Conservation (phyloP, 176 grass and related monocot species). For the Typha latifolia region DNA sequence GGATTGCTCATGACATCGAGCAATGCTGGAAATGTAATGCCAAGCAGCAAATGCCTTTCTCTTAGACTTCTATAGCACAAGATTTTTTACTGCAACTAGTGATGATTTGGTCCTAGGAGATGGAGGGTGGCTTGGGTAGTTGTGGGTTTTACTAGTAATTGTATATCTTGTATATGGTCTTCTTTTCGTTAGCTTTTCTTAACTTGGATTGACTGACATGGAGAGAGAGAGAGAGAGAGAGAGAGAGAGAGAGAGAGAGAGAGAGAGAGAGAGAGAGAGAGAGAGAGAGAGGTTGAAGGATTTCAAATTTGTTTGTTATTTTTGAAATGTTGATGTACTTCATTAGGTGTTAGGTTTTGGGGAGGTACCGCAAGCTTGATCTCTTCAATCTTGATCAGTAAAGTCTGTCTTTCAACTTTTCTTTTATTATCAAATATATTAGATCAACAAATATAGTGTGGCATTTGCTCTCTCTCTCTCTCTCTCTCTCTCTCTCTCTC, state of each 20-base stretch:
- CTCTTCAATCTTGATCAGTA: too few relatives aligned
- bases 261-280: slow-evolving; percentile 2
- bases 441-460: too few relatives aligned
- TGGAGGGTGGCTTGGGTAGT: not conserved
- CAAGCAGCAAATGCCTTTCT: not conserved
- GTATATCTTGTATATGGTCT: not conserved
- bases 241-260: slow-evolving; percentile 3
- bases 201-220: not conserved
- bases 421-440: too few relatives aligned
- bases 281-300: not conserved
- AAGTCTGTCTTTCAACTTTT: too few relatives aligned
- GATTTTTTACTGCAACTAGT: slow-evolving; percentile 1
- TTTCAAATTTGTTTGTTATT: slow-evolving; percentile 2
- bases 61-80: not conserved
- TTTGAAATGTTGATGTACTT: not conserved
- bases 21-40: slow-evolving; percentile 19
- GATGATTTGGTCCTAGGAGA: not conserved
- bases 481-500: too few relatives aligned
- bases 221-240: slow-evolving; percentile 2
- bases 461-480: too few relatives aligned
- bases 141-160: not conserved
- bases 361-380: not conserved
- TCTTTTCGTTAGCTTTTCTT: not conserved
- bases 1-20: slow-evolving; percentile 47
- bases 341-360: not conserved